Conservation (phyloP, 148 eudicot species). For the Camellia sinensis region DNA sequence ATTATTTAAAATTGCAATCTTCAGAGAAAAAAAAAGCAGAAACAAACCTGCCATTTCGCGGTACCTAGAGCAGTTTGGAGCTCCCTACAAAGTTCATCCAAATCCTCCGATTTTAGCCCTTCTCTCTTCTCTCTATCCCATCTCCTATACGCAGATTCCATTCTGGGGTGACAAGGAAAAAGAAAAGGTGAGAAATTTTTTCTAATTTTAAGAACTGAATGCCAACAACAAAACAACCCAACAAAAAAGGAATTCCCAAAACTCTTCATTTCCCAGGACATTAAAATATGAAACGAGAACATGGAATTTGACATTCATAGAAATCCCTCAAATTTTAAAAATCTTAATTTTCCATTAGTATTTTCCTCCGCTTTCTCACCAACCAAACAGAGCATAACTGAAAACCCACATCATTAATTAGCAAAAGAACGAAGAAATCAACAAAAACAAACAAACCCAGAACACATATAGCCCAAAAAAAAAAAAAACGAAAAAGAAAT, state of each 20-base stretch:
- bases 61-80: conserved; percentile 87
- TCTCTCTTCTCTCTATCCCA: conserved; percentile 74
- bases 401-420: not conserved
- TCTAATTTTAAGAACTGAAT: not conserved
- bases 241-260: not conserved
- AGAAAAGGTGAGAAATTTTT: not conserved
- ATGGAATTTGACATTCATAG: not conserved
- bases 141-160: conserved; percentile 76
- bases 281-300: not conserved
- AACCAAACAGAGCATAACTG: not conserved
- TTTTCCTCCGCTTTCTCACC: not conserved
- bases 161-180: conserved; percentile 32
- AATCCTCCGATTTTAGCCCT: conserved; percentile 33
- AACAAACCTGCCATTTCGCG: conserved; percentile 93
- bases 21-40: not conserved
- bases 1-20: not conserved
- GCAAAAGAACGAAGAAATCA: not conserved
- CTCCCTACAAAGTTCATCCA: conserved; percentile 65
- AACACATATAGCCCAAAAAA: conserved; percentile 3
- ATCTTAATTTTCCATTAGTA: not conserved
- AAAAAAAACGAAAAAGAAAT: not conserved
- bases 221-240: not conserved
- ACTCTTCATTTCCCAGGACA: not conserved
- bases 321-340: not conserved
- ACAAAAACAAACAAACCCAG: not conserved